phyloP scores from a whole-genome alignment of 2,329 filamentous ascomycete species.

The Mycosphaerella sp. region DNA sequence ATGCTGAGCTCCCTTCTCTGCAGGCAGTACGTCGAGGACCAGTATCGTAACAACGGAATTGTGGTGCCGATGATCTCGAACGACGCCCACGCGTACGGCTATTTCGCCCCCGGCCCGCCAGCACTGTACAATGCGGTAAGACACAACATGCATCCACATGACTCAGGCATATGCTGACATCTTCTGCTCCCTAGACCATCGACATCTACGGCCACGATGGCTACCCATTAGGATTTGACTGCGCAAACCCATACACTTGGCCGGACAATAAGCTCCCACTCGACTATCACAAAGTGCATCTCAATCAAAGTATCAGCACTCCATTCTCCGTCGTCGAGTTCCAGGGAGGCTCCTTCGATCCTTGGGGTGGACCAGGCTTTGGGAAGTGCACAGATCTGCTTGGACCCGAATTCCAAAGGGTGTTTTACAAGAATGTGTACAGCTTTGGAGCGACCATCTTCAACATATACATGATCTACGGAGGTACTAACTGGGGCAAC shows the following conservation, averaged over 20 bases:
- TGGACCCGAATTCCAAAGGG: slow-evolving; percentile 66
- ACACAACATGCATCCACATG: slow-evolving; percentile 45
- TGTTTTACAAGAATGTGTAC: slow-evolving; percentile 61
- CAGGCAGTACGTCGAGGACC: slow-evolving; percentile 50
- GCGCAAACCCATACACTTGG: slow-evolving; percentile 57
- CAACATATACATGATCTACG: slow-evolving; percentile 71
- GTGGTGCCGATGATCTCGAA: slow-evolving; percentile 70
- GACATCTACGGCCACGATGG: slow-evolving; percentile 61
- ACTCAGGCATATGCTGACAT: neutral
- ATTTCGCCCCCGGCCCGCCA: slow-evolving; percentile 56
- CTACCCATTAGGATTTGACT: slow-evolving; percentile 57
- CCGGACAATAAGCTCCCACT: slow-evolving; percentile 52
- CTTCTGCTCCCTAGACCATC: neutral
- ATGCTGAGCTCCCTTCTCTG: neutral
- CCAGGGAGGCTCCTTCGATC: slow-evolving; percentile 54
- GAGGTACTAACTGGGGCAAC: slow-evolving; percentile 81
- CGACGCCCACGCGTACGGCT: slow-evolving; percentile 55
- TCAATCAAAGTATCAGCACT: slow-evolving; percentile 56
- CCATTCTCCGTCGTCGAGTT: slow-evolving; percentile 59
- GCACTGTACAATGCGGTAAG: slow-evolving; percentile 34
- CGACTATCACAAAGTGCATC: slow-evolving; percentile 49
- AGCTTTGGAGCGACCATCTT: slow-evolving; percentile 55
- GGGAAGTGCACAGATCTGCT: slow-evolving; percentile 59
- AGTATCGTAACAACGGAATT: slow-evolving; percentile 61
- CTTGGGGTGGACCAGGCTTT: slow-evolving; percentile 65